Conservation (phyloP, 495 filamentous ascomycete genomes). For the Penicillium daleae region DNA sequence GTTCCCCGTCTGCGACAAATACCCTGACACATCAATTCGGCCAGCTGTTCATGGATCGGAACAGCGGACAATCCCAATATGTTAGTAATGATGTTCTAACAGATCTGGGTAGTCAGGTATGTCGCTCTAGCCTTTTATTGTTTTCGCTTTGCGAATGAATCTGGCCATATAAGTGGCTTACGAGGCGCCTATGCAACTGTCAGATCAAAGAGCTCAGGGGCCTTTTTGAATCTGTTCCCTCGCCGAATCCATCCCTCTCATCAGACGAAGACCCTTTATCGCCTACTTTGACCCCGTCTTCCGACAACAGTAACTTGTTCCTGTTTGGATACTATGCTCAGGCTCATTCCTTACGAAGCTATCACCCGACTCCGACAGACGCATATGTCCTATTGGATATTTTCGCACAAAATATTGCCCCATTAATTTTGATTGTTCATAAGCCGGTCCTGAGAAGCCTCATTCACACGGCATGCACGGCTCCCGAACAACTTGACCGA, state of each 20-base stretch:
- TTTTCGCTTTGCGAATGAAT: background rate
- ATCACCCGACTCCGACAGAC: slow-evolving; percentile 55
- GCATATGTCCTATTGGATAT: slow-evolving; percentile 64
- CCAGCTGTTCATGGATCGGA: slow-evolving; percentile 60
- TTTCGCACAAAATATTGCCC: slow-evolving; percentile 65
- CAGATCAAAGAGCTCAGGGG: slow-evolving; percentile 62
- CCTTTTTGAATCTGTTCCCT: slow-evolving; percentile 32
- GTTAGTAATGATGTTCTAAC: slow-evolving; percentile 53
- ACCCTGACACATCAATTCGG: slow-evolving; percentile 25
- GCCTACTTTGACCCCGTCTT: background rate
- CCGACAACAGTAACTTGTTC: slow-evolving; percentile 34
- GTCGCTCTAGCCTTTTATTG: background rate
- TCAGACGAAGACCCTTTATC: slow-evolving; percentile 53
- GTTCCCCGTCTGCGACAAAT: background rate
- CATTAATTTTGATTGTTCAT: slow-evolving; percentile 62
- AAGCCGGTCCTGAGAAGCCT: slow-evolving; percentile 53
- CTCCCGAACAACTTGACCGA: slow-evolving; percentile 51
- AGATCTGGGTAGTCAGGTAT: slow-evolving; percentile 9
- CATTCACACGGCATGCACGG: slow-evolving; percentile 37
- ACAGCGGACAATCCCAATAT: slow-evolving; percentile 11
- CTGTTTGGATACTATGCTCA: slow-evolving; percentile 60
- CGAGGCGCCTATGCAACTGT: slow-evolving; percentile 28
- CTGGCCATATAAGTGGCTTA: slow-evolving; percentile 22
- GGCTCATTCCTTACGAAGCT: slow-evolving; percentile 30
- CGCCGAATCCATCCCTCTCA: slow-evolving; percentile 26